Base-by-base conservation (phyloP, 768 basidiomycete species). In the Pleurotus sapidus region DNA sequence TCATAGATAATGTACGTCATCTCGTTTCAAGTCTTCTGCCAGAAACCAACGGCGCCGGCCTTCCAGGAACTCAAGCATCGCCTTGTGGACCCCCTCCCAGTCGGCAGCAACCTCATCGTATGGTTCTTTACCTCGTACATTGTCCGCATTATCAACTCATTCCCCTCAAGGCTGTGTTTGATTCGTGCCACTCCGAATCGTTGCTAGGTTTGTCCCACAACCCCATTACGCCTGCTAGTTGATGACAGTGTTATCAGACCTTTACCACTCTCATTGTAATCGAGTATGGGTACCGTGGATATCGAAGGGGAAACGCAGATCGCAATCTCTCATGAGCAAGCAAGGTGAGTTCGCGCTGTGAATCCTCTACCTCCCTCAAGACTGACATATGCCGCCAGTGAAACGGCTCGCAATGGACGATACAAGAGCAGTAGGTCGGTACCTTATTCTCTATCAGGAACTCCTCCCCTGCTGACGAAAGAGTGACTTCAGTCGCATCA, bases 201-300 rank as follows among this genome's bases (percentile, higher is more conserved):
- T 58, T 79, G 14, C 66, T 79, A 7, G 76, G 74, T 73, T 39
- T 15, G 68, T 60, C 1, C 45, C 27, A 3, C 45, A 5, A 34
- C 23, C 18, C 23, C 18, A 6, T 38, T 4, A 15, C 17, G 12
- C 42, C 4, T 38, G 5, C 25, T 45, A 25, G 55, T n/a, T 34
- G 5, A 8, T 43, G 42, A 45, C 15, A 14, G 7, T 8, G n/a
- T 12, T n/a, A 50, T 34, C 46, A 76, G 79, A 79, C 57, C 66
- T 81, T 3, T 67, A 74, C 11, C 78, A 81, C 58, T 70, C 69
- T 46, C 68, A 72, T 0, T 81, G 78, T 55, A 79, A 81, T 57
- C 67, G 74, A 15, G 73, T 78, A 2, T 79, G 73, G 46, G 75
- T 78, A 1, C 79, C 79, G 0, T 81, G 77, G 77, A 57, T 74